Conservation (phyloP, 768 basidiomycete genomes). For the Suillus sp. region DNA sequence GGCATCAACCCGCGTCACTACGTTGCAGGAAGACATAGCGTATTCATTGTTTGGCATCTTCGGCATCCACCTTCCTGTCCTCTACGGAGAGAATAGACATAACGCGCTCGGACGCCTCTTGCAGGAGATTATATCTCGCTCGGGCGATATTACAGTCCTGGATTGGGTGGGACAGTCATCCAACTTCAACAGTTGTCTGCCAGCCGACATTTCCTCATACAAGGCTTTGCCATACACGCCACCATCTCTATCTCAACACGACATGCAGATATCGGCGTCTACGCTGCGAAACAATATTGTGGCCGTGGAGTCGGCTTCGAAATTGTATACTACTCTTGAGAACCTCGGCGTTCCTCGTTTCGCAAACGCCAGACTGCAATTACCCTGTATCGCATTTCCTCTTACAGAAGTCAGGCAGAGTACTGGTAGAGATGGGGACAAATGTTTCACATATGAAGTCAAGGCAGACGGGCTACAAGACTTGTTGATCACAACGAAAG, state of each 20-base stretch:
- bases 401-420: not conserved
- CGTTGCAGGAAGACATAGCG: not conserved
- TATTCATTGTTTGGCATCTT: not conserved
- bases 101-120: not conserved
- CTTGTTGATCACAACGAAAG: not conserved
- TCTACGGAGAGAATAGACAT: too few species aligned
- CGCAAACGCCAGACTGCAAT: not conserved
- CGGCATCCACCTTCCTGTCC: not conserved
- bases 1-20: not conserved
- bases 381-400: not conserved
- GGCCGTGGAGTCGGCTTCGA: not conserved
- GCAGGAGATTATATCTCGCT: not conserved
- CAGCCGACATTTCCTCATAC: not conserved
- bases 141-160: not conserved
- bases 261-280: not conserved
- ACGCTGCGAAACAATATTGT: not conserved
- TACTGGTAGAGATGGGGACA: too few species aligned
- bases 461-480: not conserved
- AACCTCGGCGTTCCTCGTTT: not conserved
- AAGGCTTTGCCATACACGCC: fast-evolving
- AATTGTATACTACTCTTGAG: not conserved
- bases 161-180: not conserved
- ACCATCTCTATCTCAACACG: not conserved
- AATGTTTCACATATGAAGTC: not conserved
- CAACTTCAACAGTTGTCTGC: not conserved